These are phyloP conservation scores for Clarireedia hainanense DNA, from an alignment of 2,329 filamentous ascomycete species.

Conservation along the genomic window DNA sequence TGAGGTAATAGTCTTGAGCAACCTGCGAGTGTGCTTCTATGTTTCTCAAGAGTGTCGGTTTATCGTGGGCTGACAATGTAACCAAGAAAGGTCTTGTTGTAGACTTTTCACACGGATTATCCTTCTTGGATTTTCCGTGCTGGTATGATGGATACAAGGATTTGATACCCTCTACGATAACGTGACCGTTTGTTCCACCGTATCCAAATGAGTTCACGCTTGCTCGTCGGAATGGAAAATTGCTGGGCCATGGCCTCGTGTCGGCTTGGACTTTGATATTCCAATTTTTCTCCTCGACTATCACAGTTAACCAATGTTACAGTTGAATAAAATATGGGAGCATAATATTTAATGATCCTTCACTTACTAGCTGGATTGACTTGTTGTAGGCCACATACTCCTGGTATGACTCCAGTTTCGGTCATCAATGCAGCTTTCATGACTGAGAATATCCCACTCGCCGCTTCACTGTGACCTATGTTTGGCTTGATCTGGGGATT, in stretches of 20 bases:
- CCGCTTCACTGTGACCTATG: slow-evolving; percentile 5
- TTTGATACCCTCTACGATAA: slow-evolving; percentile 21
- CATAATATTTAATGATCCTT: too few species aligned
- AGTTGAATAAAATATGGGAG: too few species aligned
- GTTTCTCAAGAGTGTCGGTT: not conserved
- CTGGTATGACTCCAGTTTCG: not conserved
- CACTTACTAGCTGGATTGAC: not conserved
- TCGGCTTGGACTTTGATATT: not conserved
- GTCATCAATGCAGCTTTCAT: slow-evolving; percentile 5
- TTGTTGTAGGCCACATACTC: not conserved
- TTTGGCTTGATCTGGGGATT: not conserved
- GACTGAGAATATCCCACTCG: slow-evolving; percentile 1
- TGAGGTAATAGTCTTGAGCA: not conserved
- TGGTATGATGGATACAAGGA: not conserved
- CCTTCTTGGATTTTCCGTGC: too few species aligned
- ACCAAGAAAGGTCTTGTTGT: not conserved
- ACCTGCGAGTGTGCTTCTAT: not conserved
- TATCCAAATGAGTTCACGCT: slow-evolving; percentile 28
- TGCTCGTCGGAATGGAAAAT: not conserved
- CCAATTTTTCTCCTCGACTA: not conserved
- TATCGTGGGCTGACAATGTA: not conserved
- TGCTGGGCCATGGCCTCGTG: not conserved
- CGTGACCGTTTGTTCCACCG: slow-evolving; percentile 31
- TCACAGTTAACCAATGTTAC: not conserved
- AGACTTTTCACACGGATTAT: too few species aligned